Evolutionary conservation across 768 basidiomycete species (phyloP), one percentile per base, ranked within the genome.

Genomic region (Daedaleopsis nitida): DNA sequence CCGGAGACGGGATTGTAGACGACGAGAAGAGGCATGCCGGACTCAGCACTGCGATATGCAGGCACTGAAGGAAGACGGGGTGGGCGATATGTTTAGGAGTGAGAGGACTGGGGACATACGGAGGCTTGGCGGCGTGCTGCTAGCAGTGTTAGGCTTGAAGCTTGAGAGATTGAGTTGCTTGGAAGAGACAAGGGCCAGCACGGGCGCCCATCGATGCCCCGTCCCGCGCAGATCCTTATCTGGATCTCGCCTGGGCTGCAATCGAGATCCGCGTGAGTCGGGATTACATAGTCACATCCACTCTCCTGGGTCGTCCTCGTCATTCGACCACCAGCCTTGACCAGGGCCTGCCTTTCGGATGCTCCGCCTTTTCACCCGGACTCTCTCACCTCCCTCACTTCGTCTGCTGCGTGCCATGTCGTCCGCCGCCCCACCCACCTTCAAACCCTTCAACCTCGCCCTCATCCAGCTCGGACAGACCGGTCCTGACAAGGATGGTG

Each of bases 391-490:
- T 14, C 35, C 35, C 24, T 38, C 6, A 14, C 10, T 16, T 37
- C 19, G 13, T 23, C 47, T 9, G 7, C 47, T 21, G 5, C n/a
- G 23, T 53, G 59, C 56, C 51, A 66, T 65, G 66, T 64, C 66
- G 5, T 55, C 63, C 27, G 13, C 68, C 3, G 60, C 74, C 5
- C 58, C 71, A 3, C 79, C 80, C 0, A 58, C 75, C 2, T 80
- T 92, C 72, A 87, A 84, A 66, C 81, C 86, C 2, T 98, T 98
- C 76, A 88, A 81, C 19, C 81, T 99, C 55, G 94, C 96, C 0
- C 81, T 98, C 49, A 85, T 98, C 58, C 97, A 99, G 73, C 84
- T 99, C 5, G 93, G 93, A n/a, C 77, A 78, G 55, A 77, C 92
- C 38, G 82, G 86, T 19, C 66, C 81, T 0, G 83, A 87, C 76